Percentiles rank a stretch among this genome's conserved stretches.
Conservation (phyloP, 1,284 basidiomycete species). For the Anthracocystis panici-leucophaei region DNA sequence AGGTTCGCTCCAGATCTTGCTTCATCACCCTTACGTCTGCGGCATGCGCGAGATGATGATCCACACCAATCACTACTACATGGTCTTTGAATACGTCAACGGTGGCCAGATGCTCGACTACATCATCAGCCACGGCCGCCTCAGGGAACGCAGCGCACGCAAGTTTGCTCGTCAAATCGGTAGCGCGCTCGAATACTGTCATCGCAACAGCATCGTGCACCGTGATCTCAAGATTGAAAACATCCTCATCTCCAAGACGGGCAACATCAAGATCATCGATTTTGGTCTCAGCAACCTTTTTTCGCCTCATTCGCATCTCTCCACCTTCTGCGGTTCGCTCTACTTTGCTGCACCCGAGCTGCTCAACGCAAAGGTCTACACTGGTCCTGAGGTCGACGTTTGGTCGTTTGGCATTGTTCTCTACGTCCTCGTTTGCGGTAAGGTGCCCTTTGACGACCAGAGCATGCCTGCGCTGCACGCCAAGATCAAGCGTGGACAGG, state of each 20-base stretch:
- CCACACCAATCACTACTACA: constrained; percentile 85
- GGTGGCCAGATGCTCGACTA: constrained; percentile 99
- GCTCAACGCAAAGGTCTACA: constrained; percentile 94
- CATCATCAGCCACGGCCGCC: constrained; percentile 96
- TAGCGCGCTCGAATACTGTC: constrained; percentile 94
- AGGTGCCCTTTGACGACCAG: constrained; percentile 98
- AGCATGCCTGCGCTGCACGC: constrained; percentile 98
- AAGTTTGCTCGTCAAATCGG: constrained; percentile 98
- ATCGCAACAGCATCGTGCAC: constrained; percentile 96
- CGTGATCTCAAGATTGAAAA: constrained; percentile 99
- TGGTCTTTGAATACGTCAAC: constrained; percentile 98
- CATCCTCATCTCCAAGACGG: constrained; percentile 97
- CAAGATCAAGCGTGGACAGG: constrained; percentile 96
- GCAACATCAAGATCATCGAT: constrained; percentile 99
- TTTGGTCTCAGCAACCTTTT: constrained; percentile 98
- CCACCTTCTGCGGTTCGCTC: constrained; percentile 95
- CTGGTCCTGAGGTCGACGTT: constrained; percentile 96
- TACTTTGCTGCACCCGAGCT: constrained; percentile 99
- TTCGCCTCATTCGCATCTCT: constrained; percentile 83
- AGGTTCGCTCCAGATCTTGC: constrained; percentile 89
- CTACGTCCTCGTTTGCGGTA: constrained; percentile 96
- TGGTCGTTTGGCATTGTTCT: constrained; percentile 99
- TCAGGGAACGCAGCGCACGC: constrained; percentile 91
- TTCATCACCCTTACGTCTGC: constrained; percentile 98
- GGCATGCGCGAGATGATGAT: constrained; percentile 93